Conservation (phyloP, 306 rosid genomes). For the Ammopiptanthus mongolicus region DNA sequence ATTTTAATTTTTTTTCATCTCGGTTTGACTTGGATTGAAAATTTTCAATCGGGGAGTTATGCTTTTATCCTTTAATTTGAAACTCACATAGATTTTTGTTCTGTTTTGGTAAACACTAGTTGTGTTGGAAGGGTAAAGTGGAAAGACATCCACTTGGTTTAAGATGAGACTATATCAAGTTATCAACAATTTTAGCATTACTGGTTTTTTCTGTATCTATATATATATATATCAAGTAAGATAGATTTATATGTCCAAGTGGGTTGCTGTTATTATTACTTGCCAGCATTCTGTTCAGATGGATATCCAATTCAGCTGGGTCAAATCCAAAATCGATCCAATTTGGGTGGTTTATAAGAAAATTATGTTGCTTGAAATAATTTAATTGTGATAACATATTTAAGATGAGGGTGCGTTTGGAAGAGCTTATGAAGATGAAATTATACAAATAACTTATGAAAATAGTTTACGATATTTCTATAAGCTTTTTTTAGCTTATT, state of each 20-base stretch:
- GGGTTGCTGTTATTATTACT: not conserved
- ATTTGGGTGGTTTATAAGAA: conserved; percentile 3
- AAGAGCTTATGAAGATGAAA: too few relatives aligned
- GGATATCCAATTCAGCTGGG: conserved; percentile 3
- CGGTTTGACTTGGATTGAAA: conserved; percentile 10
- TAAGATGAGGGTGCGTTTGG: too few relatives aligned
- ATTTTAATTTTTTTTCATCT: not conserved
- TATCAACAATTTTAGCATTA: not conserved
- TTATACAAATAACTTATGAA: too few relatives aligned
- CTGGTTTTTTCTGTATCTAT: not conserved
- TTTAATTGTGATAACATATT: not conserved
- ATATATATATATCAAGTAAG: not conserved
- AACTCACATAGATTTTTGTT: not conserved
- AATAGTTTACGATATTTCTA: too few relatives aligned
- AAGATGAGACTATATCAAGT: not conserved
- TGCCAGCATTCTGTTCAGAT: not conserved
- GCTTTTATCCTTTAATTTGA: not conserved
- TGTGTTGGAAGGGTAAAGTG: not conserved
- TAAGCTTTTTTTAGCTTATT: too few relatives aligned
- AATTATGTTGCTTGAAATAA: not conserved
- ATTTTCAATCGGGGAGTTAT: not conserved
- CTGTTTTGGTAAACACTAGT: not conserved
- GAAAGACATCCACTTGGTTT: not conserved
- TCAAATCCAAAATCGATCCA: not conserved
- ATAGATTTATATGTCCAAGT: not conserved